A percentile compares a stretch with the other conserved stretches of the same genome.
These are phyloP conservation scores for Chalara sp. DNA, from an alignment of 2,329 filamentous ascomycete genomes.

Conservation along the genomic window DNA sequence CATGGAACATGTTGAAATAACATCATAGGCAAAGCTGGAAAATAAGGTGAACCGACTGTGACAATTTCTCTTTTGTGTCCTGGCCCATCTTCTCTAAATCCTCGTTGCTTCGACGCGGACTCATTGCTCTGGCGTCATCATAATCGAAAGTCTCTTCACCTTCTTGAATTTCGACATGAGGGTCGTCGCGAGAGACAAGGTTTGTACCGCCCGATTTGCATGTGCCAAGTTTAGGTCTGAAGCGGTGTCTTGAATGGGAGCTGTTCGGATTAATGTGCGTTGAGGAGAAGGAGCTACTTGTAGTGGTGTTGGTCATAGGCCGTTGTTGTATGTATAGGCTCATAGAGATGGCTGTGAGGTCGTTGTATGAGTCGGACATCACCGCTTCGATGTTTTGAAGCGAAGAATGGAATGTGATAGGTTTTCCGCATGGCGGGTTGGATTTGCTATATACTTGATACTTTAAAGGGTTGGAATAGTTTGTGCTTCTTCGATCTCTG, in stretches of 20 bases:
- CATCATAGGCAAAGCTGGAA: neutral
- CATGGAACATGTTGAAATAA: neutral
- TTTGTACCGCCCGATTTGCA: constrained; percentile 77
- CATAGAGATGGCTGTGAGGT: no score
- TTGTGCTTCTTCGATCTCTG: no score
- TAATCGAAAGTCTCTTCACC: constrained; percentile 62
- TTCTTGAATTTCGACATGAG: constrained; percentile 63
- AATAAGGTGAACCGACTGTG: constrained; percentile 33
- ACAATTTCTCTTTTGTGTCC: constrained; percentile 63
- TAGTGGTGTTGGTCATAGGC: neutral
- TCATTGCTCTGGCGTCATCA: constrained; percentile 89
- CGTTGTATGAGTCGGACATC: no score
- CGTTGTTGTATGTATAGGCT: no score
- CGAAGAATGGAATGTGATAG: no score
- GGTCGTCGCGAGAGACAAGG: constrained; percentile 70
- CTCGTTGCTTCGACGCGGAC: constrained; percentile 80
- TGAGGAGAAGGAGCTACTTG: constrained; percentile 10
- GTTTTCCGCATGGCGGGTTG: no score
- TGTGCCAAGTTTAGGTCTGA: constrained; percentile 55
- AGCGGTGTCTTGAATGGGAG: no score
- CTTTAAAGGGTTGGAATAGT: no score
- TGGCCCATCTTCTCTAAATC: constrained; percentile 82
- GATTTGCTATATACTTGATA: no score
- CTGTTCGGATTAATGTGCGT: constrained; percentile 14
- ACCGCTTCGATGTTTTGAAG: no score